phyloP scores from a whole-genome alignment of 2,329 filamentous ascomycete species.

The Fusarium falciforme region DNA sequence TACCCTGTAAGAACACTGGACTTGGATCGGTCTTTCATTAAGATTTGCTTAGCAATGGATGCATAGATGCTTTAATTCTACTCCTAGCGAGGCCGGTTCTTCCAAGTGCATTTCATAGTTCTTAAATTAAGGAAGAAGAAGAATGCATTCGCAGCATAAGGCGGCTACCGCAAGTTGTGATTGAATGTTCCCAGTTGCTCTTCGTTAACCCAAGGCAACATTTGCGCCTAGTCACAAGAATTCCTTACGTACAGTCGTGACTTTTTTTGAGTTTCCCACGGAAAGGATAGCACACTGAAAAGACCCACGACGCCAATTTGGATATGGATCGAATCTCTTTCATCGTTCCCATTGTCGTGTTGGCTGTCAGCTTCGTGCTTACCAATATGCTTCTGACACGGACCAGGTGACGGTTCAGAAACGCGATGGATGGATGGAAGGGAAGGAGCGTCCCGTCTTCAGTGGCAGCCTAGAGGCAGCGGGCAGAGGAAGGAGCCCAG shows the following conservation, averaged over 20 bases:
- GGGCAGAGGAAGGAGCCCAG: not conserved
- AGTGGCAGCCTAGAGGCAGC: not conserved
- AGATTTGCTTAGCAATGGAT: not conserved
- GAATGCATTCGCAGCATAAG: not conserved
- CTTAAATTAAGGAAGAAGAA: not conserved
- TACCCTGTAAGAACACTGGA: not conserved
- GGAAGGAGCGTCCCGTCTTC: not conserved
- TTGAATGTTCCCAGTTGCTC: not conserved
- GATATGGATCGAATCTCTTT: not conserved
- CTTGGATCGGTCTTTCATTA: not conserved
- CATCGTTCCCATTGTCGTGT: not conserved
- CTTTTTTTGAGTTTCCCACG: too few species aligned
- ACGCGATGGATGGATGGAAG: not conserved
- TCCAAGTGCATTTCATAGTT: not conserved
- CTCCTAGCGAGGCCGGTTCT: not conserved
- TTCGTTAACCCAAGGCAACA: too few species aligned
- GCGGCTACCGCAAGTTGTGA: not conserved
- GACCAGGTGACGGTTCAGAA: not conserved
- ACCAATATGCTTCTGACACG: not conserved
- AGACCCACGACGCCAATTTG: not conserved
- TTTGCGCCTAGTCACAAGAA: not conserved
- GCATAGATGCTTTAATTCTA: not conserved
- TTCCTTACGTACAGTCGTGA: too few species aligned
- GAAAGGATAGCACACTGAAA: not conserved
- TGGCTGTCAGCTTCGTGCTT: not conserved